Evolutionary conservation across 108 stramenopile species (phyloP).

Genomic region (Cyclostephanos tholiformis): DNA sequence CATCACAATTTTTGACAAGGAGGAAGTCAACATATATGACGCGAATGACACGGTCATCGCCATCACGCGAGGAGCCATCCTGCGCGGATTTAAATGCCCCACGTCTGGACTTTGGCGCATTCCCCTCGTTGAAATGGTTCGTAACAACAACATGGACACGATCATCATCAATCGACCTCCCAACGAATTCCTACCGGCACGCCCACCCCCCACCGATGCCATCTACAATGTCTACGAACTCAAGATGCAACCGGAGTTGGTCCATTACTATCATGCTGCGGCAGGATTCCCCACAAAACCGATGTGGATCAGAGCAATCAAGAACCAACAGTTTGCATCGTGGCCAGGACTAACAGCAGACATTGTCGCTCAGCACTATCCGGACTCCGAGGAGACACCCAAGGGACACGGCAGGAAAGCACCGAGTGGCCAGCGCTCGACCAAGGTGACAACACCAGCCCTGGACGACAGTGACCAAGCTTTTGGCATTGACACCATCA

Average conservation of each 20-base stretch:
- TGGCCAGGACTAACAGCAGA: background rate
- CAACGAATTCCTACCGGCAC: too few relatives aligned
- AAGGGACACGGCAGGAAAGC: constrained; percentile 1
- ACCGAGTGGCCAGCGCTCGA: background rate
- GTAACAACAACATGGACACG: too few relatives aligned
- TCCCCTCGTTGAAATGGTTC: too few relatives aligned
- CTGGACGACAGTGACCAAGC: too few relatives aligned
- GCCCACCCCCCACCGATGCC: too few relatives aligned
- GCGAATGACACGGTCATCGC: constrained; percentile 1
- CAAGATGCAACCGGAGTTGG: too few relatives aligned
- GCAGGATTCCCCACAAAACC: too few relatives aligned
- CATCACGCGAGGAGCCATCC: background rate
- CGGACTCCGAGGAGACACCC: background rate
- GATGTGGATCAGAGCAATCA: background rate
- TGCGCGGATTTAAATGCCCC: background rate
- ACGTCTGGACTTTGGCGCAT: too few relatives aligned
- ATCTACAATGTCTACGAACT: too few relatives aligned
- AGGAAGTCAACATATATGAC: background rate
- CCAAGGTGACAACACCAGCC: background rate
- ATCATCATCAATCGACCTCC: too few relatives aligned
- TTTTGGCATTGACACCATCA: too few relatives aligned
- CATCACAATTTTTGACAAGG: background rate
- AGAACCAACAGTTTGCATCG: background rate
- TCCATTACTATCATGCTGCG: too few relatives aligned
- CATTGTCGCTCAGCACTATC: background rate